A percentile compares a stretch with the other conserved stretches of the same genome.
Conservation (phyloP, 2,329 filamentous ascomycete species). For the Diaporthe longicolla region DNA sequence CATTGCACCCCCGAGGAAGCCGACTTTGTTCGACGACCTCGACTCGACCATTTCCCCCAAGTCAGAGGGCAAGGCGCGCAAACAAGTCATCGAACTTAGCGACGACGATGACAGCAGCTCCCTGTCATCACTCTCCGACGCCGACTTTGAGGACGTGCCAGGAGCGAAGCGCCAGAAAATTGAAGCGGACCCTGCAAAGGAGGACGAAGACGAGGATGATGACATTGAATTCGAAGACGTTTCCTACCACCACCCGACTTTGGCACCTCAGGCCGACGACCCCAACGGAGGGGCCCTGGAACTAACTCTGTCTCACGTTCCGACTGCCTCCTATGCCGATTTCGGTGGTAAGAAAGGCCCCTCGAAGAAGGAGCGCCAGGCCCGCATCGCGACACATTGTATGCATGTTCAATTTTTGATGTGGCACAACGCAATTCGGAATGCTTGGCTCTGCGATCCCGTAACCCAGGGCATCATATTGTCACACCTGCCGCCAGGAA, state of each 20-base stretch:
- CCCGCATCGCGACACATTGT: constrained; percentile 85
- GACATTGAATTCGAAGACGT: constrained; percentile 76
- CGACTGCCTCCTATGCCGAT: constrained; percentile 68
- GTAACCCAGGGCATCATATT: constrained; percentile 83
- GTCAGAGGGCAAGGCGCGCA: constrained; percentile 28
- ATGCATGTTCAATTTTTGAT: constrained; percentile 90
- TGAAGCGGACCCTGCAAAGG: constrained; percentile 47
- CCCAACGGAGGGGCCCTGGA: constrained; percentile 77
- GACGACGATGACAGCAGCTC: constrained; percentile 59
- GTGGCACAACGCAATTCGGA: constrained; percentile 90
- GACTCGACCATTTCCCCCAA: constrained; percentile 63
- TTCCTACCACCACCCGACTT: constrained; percentile 51
- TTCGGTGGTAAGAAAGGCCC: constrained; percentile 83
- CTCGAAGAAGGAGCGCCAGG: constrained; percentile 85
- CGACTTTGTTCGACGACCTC: constrained; percentile 73
- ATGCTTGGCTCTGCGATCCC: constrained; percentile 85
- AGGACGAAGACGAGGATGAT: constrained; percentile 69
- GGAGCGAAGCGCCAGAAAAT: constrained; percentile 55
- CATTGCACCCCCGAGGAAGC: constrained; percentile 60
- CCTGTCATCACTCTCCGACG: constrained; percentile 68
- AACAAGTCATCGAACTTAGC: constrained; percentile 55
- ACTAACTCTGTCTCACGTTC: constrained; percentile 71
- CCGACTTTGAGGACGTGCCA: constrained; percentile 69
- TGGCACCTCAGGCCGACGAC: constrained; percentile 56
- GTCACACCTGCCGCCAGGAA: constrained; percentile 76